Base-by-base conservation (phyloP, 164 flowering plant species). In the Pachysandra terminalis region DNA sequence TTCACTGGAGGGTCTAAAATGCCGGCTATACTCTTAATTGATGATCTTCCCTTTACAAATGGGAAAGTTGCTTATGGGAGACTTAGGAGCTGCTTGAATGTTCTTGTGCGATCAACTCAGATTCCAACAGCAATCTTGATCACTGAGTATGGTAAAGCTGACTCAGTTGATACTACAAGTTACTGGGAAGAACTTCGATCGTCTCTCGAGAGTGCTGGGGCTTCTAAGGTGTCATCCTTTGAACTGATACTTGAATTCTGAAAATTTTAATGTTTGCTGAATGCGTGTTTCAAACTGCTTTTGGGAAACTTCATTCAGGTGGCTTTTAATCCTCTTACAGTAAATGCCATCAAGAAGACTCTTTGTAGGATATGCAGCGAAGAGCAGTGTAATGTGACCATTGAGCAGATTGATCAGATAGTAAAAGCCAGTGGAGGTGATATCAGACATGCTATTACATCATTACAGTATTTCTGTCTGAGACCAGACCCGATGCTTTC, bases 341-440 rank as follows among this genome's bases (percentile, higher is more conserved):
- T 68, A 26, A 89, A 87, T 75, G 85, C 96, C 69, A 84, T 90
- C 59, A 90, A 86, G 85, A 90, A 77, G 82, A 71, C 74, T 48
- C 93, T 92, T 74, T 72, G 80, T 24, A 88, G 75, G 79, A 89
- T 92, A 83, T 88, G 91, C 80, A 80, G 69, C 77, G 74, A 77
- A 69, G 98, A 95, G 85, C 75, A 71, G 48, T 80, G 73, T 67
- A 67, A 68, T 70, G 80, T 80, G 56, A 59, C 81, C 63, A 65
- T 79, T 66, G 97, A 86, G 70, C 81, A 83, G 67, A 79, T 92
- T 66, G 93, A 87, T 78, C 67, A 75, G 63, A 85, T 90, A 69
- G 97, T 96, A 62, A 85, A 81, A 81, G 82, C 89, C 62, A 85
- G 99, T 84, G 96, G 86, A 70, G 99, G 99, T 74, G 99, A 95